Conservation (phyloP, 2,329 filamentous ascomycete genomes). For the Cytospora leucostoma region DNA sequence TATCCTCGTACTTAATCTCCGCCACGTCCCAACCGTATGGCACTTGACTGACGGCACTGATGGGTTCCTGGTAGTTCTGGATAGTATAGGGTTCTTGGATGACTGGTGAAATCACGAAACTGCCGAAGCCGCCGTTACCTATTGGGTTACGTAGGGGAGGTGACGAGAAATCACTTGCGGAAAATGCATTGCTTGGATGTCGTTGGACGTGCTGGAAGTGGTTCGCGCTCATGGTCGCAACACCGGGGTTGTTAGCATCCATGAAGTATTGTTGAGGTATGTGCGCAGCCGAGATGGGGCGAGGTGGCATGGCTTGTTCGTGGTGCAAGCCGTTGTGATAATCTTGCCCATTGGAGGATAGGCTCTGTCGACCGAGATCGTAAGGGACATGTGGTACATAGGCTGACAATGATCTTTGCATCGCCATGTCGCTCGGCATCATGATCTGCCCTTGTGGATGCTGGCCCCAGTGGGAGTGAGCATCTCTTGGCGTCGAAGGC, state of each 20-base stretch:
- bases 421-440: conserved; percentile 16
- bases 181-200: conserved; percentile 47
- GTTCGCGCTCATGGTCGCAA: conserved; percentile 62
- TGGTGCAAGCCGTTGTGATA: conserved; percentile 33
- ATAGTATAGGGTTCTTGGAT: too few species aligned
- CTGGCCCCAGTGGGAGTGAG: conserved; percentile 4
- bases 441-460: conserved; percentile 15
- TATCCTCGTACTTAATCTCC: conserved; percentile 16
- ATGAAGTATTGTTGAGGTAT: conserved; percentile 57
- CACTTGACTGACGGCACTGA: conserved; percentile 16
- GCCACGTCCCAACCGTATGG: conserved; percentile 11
- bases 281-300: conserved; percentile 45
- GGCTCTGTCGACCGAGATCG: conserved; percentile 47
- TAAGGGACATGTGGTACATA: conserved; percentile 49
- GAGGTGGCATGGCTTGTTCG: conserved; percentile 42
- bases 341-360: conserved; percentile 46
- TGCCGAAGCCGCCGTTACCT: conserved; percentile 50
- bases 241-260: conserved; percentile 62
- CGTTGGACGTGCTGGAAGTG: conserved; percentile 20
- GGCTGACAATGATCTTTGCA: conserved; percentile 33
- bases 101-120: conserved; percentile 47
- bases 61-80: conserved; percentile 7
- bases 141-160: conserved; percentile 55
- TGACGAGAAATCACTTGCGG: conserved; percentile 58
- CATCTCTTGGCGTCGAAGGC: conserved; percentile 58